Percentiles rank a stretch among this genome's conserved stretches.
phyloP scores from a whole-genome alignment of 2,329 filamentous ascomycete genomes.

The Pseudogymnoascus sp. region DNA sequence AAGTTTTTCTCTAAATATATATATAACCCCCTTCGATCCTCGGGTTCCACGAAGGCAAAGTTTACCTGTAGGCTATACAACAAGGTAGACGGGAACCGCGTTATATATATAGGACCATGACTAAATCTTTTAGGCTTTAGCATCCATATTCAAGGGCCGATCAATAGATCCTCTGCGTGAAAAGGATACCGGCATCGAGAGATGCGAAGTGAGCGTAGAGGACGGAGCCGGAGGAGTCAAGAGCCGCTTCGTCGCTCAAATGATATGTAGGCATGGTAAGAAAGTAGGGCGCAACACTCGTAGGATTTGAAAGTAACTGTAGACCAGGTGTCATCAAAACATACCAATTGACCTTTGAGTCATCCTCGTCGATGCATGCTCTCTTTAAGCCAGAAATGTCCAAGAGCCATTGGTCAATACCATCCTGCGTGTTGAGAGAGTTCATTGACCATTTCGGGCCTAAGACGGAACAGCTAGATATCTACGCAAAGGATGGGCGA shows the following conservation, averaged over 20 bases:
- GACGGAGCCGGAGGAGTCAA: constrained; percentile 59
- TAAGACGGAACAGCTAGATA: constrained; percentile 72
- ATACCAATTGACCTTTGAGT: constrained; percentile 69
- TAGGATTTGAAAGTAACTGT: constrained; percentile 17
- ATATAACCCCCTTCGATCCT: constrained; percentile 42
- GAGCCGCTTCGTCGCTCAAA: constrained; percentile 67
- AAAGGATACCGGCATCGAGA: constrained; percentile 63
- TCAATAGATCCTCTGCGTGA: constrained; percentile 54
- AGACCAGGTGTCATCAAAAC: constrained; percentile 62
- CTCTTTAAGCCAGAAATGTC: constrained; percentile 63
- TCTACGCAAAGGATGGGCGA: constrained; percentile 61
- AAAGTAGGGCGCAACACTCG: background rate
- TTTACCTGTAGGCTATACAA: constrained; percentile 73
- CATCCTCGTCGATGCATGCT: constrained; percentile 65
- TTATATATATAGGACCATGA: constrained; percentile 1
- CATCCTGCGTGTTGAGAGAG: constrained; percentile 62
- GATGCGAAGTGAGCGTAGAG: constrained; percentile 66
- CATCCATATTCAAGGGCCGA: constrained; percentile 68
- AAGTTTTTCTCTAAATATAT: constrained; percentile 68
- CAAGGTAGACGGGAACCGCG: constrained; percentile 40
- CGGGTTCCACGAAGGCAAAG: constrained; percentile 30
- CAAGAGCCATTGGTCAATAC: constrained; percentile 64
- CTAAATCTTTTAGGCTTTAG: constrained; percentile 44
- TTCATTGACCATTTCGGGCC: constrained; percentile 75
- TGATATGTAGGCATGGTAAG: constrained; percentile 64